Evolutionary conservation across 352 stramenopile genomes (phyloP), one percentile per base, ranked within the genome.

Genomic region (Saprolegnia parasitica): DNA sequence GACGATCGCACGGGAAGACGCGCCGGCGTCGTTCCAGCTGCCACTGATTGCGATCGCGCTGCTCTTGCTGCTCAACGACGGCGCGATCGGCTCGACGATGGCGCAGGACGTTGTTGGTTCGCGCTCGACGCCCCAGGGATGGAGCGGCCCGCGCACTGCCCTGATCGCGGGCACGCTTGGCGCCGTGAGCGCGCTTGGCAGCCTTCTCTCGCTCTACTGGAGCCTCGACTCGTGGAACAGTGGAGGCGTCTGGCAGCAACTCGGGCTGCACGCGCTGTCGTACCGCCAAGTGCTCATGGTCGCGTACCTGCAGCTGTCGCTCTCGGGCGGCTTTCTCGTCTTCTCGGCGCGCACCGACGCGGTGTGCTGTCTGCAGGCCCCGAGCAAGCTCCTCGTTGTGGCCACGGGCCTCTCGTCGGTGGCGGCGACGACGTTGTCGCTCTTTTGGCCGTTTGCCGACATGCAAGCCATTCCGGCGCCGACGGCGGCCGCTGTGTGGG

Each of bases 31-130:
- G 73, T 98, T 98, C 75, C 84, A 91, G 71, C 83, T 99, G 68
- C 95, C 96, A 5, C 88, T 98, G 42, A 86, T 98, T 56, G 86
- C 93, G 24, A 73, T 99, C 0, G 88, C 98, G 60, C 66, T 98
- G n/a, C 96, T 98, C 71, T 97, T 92, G 54, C 84, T 98, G 40
- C 70, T 98, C 39, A 98, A 98, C 77, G 93, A 98, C 71, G 93
- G 88, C 35, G 97, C 91, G 32, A 90, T 98, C 54, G 97, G 85
- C 56, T 98, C 82, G 77, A 72, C 62, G 76, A 93, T 89, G 73
- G 85, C 87, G 60, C 90, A 96, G 62, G 90, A 98, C 77, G 87
- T 91, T 56, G 87, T 92, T 50, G 77, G 87, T 54, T 78, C 89
- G 26, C 89, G 83, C 9, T 83, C 80, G 42, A 72, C 74, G 20